phyloP scores from a whole-genome alignment of 441 rosid species.

The Jatropha podagrica region DNA sequence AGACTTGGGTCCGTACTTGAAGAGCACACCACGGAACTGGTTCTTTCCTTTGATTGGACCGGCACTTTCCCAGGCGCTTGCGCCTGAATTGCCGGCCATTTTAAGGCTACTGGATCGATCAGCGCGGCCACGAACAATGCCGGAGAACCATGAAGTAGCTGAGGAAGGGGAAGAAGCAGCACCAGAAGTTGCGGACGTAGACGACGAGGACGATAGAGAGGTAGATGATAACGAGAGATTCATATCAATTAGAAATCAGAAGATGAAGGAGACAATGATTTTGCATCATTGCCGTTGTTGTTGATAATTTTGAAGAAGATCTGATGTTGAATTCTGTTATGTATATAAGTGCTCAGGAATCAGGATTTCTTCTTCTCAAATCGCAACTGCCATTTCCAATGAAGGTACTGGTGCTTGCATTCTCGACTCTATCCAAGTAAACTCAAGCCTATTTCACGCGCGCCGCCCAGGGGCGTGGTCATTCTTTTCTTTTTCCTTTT shows the following conservation, averaged over 20 bases:
- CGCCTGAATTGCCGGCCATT: slow-evolving; percentile 31
- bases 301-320: background rate
- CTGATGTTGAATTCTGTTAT: background rate
- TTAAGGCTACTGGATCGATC: slow-evolving; percentile 43
- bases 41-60: slow-evolving; percentile 84
- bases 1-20: slow-evolving; percentile 88
- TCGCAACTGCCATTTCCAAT: background rate
- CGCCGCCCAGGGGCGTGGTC: background rate
- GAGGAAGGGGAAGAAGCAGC: slow-evolving; percentile 39
- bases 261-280: background rate
- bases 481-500: too few relatives aligned
- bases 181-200: slow-evolving; percentile 35
- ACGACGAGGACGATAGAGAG: slow-evolving; percentile 16
- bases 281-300: background rate
- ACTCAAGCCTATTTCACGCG: background rate
- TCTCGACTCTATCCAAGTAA: background rate
- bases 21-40: slow-evolving; percentile 86
- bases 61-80: slow-evolving; percentile 29
- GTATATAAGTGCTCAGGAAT: too few relatives aligned
- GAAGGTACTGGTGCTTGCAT: background rate
- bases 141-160: slow-evolving; percentile 79
- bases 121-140: slow-evolving; percentile 74
- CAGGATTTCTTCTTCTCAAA: background rate
- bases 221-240: slow-evolving; percentile 43
- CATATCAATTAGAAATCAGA: slow-evolving; percentile 29